phyloP scores from a whole-genome alignment of 306 rosid genomes.

The Alnus rubra region DNA sequence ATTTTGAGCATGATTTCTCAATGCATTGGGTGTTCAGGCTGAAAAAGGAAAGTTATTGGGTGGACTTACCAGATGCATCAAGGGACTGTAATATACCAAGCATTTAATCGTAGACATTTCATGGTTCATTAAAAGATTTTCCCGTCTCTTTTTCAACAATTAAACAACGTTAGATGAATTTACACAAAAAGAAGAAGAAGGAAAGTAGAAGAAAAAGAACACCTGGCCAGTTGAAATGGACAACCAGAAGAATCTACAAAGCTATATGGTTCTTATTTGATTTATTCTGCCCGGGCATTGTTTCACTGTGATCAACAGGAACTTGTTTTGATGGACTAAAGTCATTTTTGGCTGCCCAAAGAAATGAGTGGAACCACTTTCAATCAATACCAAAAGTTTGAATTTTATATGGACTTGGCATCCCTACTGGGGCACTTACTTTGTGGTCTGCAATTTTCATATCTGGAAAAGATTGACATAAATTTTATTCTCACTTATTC shows the following conservation, averaged over 20 bases:
- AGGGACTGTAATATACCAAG: not conserved
- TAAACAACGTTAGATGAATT: not conserved
- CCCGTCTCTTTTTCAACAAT: not conserved
- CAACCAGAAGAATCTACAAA: not conserved
- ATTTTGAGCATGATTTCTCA: constrained; percentile 2
- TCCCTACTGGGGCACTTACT: not conserved
- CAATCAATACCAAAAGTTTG: not conserved
- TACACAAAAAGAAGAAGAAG: not conserved
- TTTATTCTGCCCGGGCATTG: not conserved
- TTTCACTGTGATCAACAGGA: not conserved
- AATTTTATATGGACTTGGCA: not conserved
- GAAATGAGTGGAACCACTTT: not conserved
- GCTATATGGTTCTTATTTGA: not conserved
- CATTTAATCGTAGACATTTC: not conserved
- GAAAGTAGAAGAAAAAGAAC: not conserved
- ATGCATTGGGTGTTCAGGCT: not conserved
- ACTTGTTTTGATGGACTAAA: not conserved
- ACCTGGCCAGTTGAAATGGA: not conserved
- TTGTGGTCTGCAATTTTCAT: not conserved
- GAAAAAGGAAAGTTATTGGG: not conserved
- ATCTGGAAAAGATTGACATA: not conserved
- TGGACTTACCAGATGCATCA: not conserved
- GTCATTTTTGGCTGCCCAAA: not conserved
- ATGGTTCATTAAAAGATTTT: not conserved
- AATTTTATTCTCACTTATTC: not conserved